These are phyloP conservation scores for Schoenoplectus triqueter DNA, from an alignment of 202 grass and related monocot species.

Conservation along the genomic window DNA sequence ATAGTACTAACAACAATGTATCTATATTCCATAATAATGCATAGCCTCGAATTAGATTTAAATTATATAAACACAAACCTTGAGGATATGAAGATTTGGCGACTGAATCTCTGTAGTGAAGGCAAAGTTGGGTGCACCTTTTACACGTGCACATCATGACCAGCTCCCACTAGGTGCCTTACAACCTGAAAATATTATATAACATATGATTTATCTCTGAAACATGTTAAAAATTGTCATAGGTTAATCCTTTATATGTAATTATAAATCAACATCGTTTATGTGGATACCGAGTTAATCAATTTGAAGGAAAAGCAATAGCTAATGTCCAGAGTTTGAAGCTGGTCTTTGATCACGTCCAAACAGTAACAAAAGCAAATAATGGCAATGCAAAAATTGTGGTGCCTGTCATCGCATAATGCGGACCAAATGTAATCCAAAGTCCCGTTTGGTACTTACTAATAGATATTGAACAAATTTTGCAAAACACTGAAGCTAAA, in stretches of 20 bases:
- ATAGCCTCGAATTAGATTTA: background rate
- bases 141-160: constrained; percentile 97
- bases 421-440: background rate
- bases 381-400: too few species aligned
- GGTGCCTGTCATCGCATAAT: background rate
- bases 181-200: constrained; percentile 63
- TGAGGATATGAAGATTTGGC: constrained; percentile 76
- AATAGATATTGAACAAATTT: background rate
- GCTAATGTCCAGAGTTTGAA: background rate
- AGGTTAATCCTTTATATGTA: background rate
- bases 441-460: background rate
- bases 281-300: background rate
- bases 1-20: too few species aligned
- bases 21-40: too few species aligned
- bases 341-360: background rate
- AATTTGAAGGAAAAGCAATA: constrained; percentile 19
- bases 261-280: background rate
- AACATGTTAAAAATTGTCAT: background rate
- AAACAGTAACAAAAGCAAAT: background rate
- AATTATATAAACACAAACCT: constrained; percentile 35
- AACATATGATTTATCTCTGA: constrained; percentile 1
- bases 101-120: constrained; percentile 88
- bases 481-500: background rate
- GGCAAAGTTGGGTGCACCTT: constrained; percentile 85
- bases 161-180: constrained; percentile 77